phyloP scores from a whole-genome alignment of 306 rosid genomes.

The Vigna hirtella region DNA sequence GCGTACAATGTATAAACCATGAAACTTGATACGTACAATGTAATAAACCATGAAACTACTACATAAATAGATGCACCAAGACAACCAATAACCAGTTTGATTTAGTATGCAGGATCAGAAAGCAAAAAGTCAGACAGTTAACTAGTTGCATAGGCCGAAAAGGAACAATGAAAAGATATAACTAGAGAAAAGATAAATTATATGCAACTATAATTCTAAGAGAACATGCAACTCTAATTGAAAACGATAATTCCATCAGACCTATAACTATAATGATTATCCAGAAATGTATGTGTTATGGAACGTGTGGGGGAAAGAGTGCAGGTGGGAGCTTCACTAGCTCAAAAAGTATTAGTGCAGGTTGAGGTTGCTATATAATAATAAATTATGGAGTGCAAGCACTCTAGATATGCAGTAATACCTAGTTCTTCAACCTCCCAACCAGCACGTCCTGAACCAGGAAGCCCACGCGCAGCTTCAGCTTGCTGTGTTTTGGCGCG shows the following conservation, averaged over 20 bases:
- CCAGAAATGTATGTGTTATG: constrained; percentile 7
- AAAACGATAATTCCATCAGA: constrained; percentile 25
- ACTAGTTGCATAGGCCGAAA: neutral
- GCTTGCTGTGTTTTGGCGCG: constrained; percentile 91
- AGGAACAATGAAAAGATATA: constrained; percentile 7
- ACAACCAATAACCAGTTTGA: constrained; percentile 21
- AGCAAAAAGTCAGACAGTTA: constrained; percentile 1
- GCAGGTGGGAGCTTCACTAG: neutral
- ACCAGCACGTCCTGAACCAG: constrained; percentile 99
- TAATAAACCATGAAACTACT: neutral
- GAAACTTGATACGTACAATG: neutral
- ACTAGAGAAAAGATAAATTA: neutral
- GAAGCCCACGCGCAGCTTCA: constrained; percentile 75
- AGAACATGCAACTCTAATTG: neutral
- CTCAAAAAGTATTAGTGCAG: constrained; percentile 17
- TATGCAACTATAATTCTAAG: neutral
- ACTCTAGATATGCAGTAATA: constrained; percentile 45
- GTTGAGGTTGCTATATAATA: constrained; percentile 15
- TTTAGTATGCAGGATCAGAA: constrained; percentile 20
- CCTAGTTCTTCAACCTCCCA: constrained; percentile 99
- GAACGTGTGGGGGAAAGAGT: constrained; percentile 6
- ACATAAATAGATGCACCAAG: constrained; percentile 11
- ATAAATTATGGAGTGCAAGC: constrained; percentile 23
- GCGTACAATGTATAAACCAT: neutral
- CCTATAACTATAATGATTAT: constrained; percentile 17